A percentile compares a stretch with the other conserved stretches of the same genome.
phyloP scores from a whole-genome alignment of 768 basidiomycete genomes.

The Pulveroboletus sp. region DNA sequence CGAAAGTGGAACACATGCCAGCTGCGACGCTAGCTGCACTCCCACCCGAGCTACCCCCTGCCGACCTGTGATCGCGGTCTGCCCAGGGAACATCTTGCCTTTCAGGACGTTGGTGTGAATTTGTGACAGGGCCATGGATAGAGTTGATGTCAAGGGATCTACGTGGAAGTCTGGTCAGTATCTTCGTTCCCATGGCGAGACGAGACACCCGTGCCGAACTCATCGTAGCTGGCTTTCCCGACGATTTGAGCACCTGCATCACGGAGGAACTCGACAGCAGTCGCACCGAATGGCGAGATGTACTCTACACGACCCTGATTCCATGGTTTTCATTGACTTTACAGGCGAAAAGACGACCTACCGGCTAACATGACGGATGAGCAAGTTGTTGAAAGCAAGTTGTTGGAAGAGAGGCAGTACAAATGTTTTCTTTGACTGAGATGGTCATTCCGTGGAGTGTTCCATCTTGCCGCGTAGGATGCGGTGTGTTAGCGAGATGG shows the following conservation, averaged over 20 bases:
- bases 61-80: conserved; percentile 49
- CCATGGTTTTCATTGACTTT: neutral
- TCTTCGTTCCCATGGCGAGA: neutral
- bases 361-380: conserved; percentile 74
- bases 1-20: conserved; percentile 81
- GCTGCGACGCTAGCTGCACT: conserved; percentile 92
- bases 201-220: conserved; percentile 90
- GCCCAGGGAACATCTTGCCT: conserved; percentile 19
- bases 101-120: conserved; percentile 52
- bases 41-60: conserved; percentile 94
- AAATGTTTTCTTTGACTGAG: conserved; percentile 88
- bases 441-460: conserved; percentile 47
- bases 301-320: conserved; percentile 50
- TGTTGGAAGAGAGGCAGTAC: conserved; percentile 59
- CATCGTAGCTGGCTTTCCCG: conserved; percentile 95
- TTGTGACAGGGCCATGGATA: conserved; percentile 72
- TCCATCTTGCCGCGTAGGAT: conserved; percentile 4
- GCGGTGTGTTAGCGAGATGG: conserved; percentile 12
- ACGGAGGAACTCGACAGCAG: conserved; percentile 65
- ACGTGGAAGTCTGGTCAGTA: neutral
- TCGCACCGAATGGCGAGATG: conserved; percentile 81
- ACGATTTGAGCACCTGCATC: conserved; percentile 63
- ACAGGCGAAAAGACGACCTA: conserved; percentile 25
- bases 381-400: conserved; percentile 77
- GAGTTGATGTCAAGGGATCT: conserved; percentile 81